Evolutionary conservation across 1,139 yeast species (phyloP).

Genomic region (Magnusiomyces ingens): DNA sequence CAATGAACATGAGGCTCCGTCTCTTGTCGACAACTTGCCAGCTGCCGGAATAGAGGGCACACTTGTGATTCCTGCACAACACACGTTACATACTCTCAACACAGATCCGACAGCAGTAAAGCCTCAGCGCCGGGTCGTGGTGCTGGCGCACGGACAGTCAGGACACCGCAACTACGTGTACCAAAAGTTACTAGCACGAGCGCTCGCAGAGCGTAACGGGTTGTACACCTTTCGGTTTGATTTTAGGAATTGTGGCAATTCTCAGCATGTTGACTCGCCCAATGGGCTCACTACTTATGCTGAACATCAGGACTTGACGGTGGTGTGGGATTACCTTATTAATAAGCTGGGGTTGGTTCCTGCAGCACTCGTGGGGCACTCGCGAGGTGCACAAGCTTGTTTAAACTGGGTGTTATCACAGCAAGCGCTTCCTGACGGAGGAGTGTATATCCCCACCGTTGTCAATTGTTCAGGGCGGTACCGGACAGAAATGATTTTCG

Average conservation of each 20-base stretch:
- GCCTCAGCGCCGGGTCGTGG: slow-evolving; percentile 33
- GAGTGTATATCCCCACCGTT: slow-evolving; percentile 50
- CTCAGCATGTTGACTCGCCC: slow-evolving; percentile 47
- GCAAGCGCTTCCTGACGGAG: slow-evolving; percentile 26
- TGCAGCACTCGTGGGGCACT: slow-evolving; percentile 58
- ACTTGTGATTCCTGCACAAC: slow-evolving; percentile 8
- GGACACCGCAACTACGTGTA: slow-evolving; percentile 81
- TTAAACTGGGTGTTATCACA: slow-evolving; percentile 59
- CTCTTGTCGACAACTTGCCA: neutral
- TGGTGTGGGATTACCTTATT: slow-evolving; percentile 37
- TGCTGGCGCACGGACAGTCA: slow-evolving; percentile 68
- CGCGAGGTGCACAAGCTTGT: slow-evolving; percentile 76
- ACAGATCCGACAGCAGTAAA: neutral
- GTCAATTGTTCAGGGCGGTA: slow-evolving; percentile 71
- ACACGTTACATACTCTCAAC: slow-evolving; percentile 3
- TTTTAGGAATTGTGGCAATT: slow-evolving; percentile 79
- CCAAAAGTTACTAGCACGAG: slow-evolving; percentile 56
- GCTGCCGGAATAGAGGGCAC: slow-evolving; percentile 14
- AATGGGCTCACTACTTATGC: slow-evolving; percentile 44
- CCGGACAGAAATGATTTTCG: slow-evolving; percentile 27
- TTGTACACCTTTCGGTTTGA: slow-evolving; percentile 67
- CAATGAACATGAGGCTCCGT: slow-evolving; percentile 2
- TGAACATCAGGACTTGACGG: slow-evolving; percentile 63
- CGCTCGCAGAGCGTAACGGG: slow-evolving; percentile 53
- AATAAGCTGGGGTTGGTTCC: slow-evolving; percentile 33